Evolutionary conservation across 2,329 filamentous ascomycete species (phyloP).

Genomic region (Verticillium tricorpus): DNA sequence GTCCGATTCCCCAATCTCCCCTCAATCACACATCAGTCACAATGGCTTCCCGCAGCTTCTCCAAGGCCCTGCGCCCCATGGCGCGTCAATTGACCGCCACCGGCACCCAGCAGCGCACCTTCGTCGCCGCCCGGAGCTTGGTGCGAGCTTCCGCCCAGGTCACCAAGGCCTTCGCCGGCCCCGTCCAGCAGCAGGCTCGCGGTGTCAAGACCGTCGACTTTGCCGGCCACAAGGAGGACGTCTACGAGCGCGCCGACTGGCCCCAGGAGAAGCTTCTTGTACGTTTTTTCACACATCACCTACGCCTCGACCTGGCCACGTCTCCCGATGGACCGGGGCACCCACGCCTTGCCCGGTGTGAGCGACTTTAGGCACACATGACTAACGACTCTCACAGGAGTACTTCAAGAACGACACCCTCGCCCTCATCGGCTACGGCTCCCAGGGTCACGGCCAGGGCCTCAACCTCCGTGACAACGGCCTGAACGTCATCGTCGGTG

Average conservation of each 20-base stretch:
- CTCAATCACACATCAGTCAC: slow-evolving; percentile 34
- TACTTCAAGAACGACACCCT: slow-evolving; percentile 99
- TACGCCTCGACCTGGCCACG: neutral
- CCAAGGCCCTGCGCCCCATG: slow-evolving; percentile 61
- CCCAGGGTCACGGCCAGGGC: slow-evolving; percentile 97
- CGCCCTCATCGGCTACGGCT: slow-evolving; percentile 96
- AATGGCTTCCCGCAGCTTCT: slow-evolving; percentile 77
- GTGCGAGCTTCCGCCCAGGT: slow-evolving; percentile 46
- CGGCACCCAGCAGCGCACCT: slow-evolving; percentile 57
- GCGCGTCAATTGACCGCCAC: slow-evolving; percentile 60
- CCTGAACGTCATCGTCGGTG: slow-evolving; percentile 97
- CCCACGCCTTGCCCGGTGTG: neutral
- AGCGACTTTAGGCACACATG: neutral
- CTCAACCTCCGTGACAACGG: slow-evolving; percentile 99
- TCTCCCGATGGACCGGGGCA: neutral
- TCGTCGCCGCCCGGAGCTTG: slow-evolving; percentile 54
- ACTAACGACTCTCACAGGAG: slow-evolving; percentile 51
- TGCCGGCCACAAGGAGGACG: slow-evolving; percentile 88
- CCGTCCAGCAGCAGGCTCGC: slow-evolving; percentile 67
- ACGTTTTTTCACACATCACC: neutral
- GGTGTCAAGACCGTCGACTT: slow-evolving; percentile 99
- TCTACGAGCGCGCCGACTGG: slow-evolving; percentile 98
- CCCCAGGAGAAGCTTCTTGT: slow-evolving; percentile 96
- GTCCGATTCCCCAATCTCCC: slow-evolving; percentile 20
- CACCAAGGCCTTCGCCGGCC: slow-evolving; percentile 33